These are phyloP conservation scores for Malus sylvestris DNA, from an alignment of 306 rosid genomes.

Conservation along the genomic window DNA sequence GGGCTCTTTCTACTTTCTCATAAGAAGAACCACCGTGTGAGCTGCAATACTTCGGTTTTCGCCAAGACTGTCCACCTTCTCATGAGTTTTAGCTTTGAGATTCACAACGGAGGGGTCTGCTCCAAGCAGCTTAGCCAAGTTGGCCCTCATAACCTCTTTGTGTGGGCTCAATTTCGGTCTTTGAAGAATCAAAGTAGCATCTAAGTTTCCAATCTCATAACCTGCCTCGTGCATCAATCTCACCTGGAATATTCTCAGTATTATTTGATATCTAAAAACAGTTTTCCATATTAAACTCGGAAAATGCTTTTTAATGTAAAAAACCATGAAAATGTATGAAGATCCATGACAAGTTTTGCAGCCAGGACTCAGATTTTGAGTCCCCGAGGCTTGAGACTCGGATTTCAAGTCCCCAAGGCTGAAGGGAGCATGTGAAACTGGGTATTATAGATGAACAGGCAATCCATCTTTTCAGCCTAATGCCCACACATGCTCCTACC, in stretches of 20 bases:
- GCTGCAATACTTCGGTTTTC: conserved; percentile 96
- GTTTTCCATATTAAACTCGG: background rate
- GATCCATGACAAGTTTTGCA: background rate
- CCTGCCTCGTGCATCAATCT: conserved; percentile 89
- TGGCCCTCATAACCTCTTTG: conserved; percentile 80
- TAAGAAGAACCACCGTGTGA: conserved; percentile 89
- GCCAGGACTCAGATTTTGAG: background rate
- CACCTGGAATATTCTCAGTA: conserved; percentile 45
- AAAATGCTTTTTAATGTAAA: background rate
- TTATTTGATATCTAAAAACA: background rate
- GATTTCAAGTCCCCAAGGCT: background rate
- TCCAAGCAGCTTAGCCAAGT: conserved; percentile 82
- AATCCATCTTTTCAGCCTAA: background rate
- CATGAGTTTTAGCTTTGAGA: conserved; percentile 94
- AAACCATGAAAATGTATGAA: background rate
- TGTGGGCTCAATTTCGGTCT: conserved; percentile 93
- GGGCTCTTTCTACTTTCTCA: conserved; percentile 49
- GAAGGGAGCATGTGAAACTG: background rate
- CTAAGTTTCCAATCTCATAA: conserved; percentile 84
- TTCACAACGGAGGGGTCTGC: conserved; percentile 81
- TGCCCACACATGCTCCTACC: background rate
- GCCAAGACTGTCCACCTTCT: conserved; percentile 94
- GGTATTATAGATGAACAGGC: background rate
- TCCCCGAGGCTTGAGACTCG: background rate
- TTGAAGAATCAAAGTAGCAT: conserved; percentile 89